Conservation (phyloP, 75 land plant species). For the Cupressus sempervirens region DNA sequence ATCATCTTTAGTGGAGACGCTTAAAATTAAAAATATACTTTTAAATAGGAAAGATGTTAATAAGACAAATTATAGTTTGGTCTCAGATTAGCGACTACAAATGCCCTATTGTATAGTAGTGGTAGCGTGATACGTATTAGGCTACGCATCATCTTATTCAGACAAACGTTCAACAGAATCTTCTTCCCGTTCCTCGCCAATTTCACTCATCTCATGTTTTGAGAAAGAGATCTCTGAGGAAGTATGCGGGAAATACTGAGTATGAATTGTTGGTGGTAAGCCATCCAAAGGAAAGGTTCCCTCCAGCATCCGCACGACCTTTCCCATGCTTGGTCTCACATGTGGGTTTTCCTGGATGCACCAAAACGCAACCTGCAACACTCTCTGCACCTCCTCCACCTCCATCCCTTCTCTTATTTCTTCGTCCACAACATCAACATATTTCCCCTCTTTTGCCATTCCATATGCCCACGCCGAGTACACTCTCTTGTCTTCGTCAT, state of each 20-base stretch:
- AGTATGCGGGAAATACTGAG: not conserved
- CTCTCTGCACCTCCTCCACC: conserved; percentile 22
- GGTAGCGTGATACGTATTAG: too few species aligned
- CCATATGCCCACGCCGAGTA: conserved; percentile 34
- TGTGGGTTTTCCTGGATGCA: conserved; percentile 56
- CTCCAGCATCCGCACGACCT: conserved; percentile 60
- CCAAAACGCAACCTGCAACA: conserved; percentile 46
- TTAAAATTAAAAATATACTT: too few species aligned
- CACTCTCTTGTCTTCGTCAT: not conserved
- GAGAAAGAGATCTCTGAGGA: not conserved
- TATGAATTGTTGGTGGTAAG: conserved; percentile 18
- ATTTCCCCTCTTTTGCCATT: conserved; percentile 16
- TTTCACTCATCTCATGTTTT: not conserved
- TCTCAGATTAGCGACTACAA: too few species aligned
- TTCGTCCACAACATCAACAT: not conserved
- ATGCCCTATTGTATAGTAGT: too few species aligned
- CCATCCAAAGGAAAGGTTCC: conserved; percentile 30
- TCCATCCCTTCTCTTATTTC: conserved; percentile 33
- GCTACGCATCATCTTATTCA: too few species aligned
- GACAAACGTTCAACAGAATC: too few species aligned
- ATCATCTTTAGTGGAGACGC: too few species aligned
- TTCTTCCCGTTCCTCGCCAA: not conserved
- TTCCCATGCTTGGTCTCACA: conserved; percentile 50
- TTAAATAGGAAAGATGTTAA: too few species aligned
- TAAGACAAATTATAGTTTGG: too few species aligned